Conservation (phyloP, 306 rosid genomes). For the Dryas octopetala region DNA sequence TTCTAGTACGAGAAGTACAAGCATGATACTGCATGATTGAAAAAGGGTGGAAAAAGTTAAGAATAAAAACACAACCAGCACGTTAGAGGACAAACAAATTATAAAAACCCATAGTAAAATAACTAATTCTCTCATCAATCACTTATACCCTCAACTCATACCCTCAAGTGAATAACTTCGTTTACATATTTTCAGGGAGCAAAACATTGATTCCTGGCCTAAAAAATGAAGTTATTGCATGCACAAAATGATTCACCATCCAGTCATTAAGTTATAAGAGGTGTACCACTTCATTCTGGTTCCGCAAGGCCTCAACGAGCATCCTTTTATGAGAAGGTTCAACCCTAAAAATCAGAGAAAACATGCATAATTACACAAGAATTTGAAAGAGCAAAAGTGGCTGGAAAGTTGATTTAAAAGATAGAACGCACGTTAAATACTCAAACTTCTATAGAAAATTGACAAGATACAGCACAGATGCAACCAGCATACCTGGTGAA, state of each 20-base stretch:
- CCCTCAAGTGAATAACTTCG: not conserved
- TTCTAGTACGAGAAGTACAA: no score
- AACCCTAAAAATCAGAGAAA: constrained; percentile 55
- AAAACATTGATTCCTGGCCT: not conserved
- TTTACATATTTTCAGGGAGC: not conserved
- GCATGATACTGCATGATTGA: no score
- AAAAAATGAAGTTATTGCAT: not conserved
- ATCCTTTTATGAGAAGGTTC: constrained; percentile 97
- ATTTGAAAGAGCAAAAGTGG: not conserved
- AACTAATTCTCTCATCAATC: not conserved
- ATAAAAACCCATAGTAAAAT: not conserved
- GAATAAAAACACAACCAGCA: no score
- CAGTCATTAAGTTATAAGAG: constrained; percentile 2
- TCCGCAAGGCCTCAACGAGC: constrained; percentile 96
- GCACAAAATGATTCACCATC: not conserved
- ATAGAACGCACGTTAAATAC: not conserved
- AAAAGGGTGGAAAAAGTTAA: no score
- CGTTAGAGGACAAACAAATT: no score
- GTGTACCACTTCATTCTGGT: constrained; percentile 96
- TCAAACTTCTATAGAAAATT: constrained; percentile 8
- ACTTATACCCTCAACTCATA: not conserved
- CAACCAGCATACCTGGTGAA: constrained; percentile 64
- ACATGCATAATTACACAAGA: not conserved
- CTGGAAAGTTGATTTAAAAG: not conserved
- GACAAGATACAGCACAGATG: not conserved